Evolutionary conservation across 352 stramenopile species (phyloP), one percentile per base, ranked within the genome.

Genomic region (Aphanomyces invadans): DNA sequence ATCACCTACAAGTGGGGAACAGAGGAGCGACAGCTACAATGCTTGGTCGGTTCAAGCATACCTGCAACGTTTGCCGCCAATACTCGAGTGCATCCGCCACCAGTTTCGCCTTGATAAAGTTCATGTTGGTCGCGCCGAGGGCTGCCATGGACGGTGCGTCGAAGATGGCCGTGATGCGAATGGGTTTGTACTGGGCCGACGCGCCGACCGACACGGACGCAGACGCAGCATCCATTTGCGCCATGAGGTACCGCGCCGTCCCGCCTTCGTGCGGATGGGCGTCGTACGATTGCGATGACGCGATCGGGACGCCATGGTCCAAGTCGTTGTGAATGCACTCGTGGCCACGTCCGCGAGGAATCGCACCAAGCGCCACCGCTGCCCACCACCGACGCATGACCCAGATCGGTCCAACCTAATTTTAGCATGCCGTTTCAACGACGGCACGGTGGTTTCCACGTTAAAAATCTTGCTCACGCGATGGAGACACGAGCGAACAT

Each of bases 161-260:
- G 56, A 85, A 88, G 65, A 87, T 81, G 0, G 81, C 74, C 1
- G 76, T 88, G 63, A 89, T 87, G 1, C 81, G 78, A 36, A 89
- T 86, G 1, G 79, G 62, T 10, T 77, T 33, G 52, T 87, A 90
- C 1, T 63, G 28, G 49, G 5, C 19, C 1, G 64, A 45, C 21
- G 42, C 60, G 33, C 10, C n/a, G 3, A 52, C 28, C 12, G n/a
- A 28, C 2, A 52, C 28, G 31, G 60, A 25, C n/a, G 46, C 46
- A 7, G 60, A 55, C 21, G 60, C 60, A 5, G 60, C 60, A 26
- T 67, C 60, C 15, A 67, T 51, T n/a, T 49, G 38, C 2, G 46
- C 60, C 2, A n/a, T 51, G 23, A 67, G 32, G 0, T 32, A 23
- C n/a, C 60, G 60, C 17, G 15, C 5, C 1, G 23, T n/a, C 15